These are phyloP conservation scores for Phlebopus sp. DNA, from an alignment of 1,284 basidiomycete species.

Conservation along the genomic window DNA sequence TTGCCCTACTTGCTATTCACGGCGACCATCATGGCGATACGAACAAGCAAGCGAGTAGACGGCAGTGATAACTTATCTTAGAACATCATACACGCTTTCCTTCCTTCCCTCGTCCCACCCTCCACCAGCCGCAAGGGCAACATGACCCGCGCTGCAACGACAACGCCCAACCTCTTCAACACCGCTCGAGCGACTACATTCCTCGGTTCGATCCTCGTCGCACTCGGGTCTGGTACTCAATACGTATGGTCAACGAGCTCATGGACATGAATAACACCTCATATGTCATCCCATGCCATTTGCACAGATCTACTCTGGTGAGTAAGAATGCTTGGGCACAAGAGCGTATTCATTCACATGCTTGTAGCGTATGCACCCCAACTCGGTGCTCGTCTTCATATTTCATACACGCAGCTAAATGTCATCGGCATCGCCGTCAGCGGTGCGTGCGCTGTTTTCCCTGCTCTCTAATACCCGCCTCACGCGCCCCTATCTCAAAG, in stretches of 20 bases:
- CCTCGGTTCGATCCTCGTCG: slow-evolving; percentile 52
- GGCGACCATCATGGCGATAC: too few species aligned
- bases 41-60: too few species aligned
- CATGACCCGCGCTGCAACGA: not conserved
- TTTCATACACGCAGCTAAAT: slow-evolving; percentile 76
- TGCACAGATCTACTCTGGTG: slow-evolving; percentile 31
- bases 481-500: slow-evolving; percentile 34
- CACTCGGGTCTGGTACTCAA: slow-evolving; percentile 66
- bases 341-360: not conserved
- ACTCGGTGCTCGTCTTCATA: slow-evolving; percentile 63
- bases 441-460: slow-evolving; percentile 36
- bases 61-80: too few species aligned
- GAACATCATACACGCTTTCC: too few species aligned
- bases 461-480: slow-evolving; percentile 4
- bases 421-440: slow-evolving; percentile 70
- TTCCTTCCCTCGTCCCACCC: too few species aligned
- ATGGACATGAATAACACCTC: slow-evolving; percentile 5
- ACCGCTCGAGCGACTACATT: slow-evolving; percentile 38
- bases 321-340: slow-evolving; percentile 1
- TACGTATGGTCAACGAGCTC: slow-evolving; percentile 50
- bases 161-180: slow-evolving; percentile 7
- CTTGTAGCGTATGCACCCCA: slow-evolving; percentile 75
- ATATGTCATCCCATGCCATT: too few species aligned
- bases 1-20: too few species aligned
- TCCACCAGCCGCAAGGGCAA: too few species aligned